Base-by-base conservation (phyloP, 2,329 filamentous ascomycete genomes). In the Fonsecaea pugnacius region DNA sequence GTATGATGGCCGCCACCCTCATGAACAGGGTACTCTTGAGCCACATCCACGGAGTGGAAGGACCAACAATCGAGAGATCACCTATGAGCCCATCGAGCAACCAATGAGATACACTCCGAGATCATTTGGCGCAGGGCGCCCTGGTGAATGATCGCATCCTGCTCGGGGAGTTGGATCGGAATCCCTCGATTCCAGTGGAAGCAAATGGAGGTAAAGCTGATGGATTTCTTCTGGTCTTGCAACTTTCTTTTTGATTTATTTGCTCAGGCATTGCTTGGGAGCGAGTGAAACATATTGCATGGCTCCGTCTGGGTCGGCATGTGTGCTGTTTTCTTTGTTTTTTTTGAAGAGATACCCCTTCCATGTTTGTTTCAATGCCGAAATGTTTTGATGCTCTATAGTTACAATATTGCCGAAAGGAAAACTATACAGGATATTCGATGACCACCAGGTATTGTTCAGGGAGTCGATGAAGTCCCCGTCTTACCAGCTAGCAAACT, bases 61-160 rank as follows among this genome's bases (percentile, higher is more conserved):
- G 52, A 46, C 40, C 40, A 53, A 51, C 52, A 46, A 40, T 40
- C 61, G 38, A n/a, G 61, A 59, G 30, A 18, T 57, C n/a, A 60
- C 27, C 12, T 64, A 64, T 30, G 18, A 64, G 38, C 57, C 57
- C 40, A 21, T 59, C 35, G 58, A 60, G 16, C 24, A 50, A 33
- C 48, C 48, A n/a, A 54, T 18, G 50, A 48, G 50, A 33, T 27
- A 33, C 30, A 33, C 58, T 12, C 24, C 48, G n/a, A 50, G 48
- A 14, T 60, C 58, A 21, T 53, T 46, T 27, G 48, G 51, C 58
- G 40, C 35, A 36, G 27, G 43, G 33, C 57, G 21, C 21, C 33
- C 57, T 32, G 43, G 40, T 8, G 57, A 51, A n/a, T 59, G 43
- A 59, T 6, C 16, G 32, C 7, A 14, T 21, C 6, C n/a, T 50